These are phyloP conservation scores for Raddia guianensis DNA, from an alignment of 176 grass and related monocot genomes.

Conservation along the genomic window DNA sequence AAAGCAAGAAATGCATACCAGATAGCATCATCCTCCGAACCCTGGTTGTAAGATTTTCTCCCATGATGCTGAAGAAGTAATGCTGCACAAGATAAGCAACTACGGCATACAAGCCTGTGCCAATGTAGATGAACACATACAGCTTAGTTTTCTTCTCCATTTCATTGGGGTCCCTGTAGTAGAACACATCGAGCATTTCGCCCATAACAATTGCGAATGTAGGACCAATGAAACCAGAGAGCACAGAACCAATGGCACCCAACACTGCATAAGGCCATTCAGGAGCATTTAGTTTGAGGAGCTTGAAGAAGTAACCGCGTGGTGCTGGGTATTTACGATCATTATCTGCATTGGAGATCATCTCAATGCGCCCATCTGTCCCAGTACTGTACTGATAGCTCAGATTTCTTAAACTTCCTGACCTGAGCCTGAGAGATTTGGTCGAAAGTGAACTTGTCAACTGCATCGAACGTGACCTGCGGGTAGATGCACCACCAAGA, in stretches of 20 bases:
- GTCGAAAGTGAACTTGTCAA: slow-evolving; percentile 96
- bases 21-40: slow-evolving; percentile 97
- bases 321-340: slow-evolving; percentile 92
- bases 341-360: slow-evolving; percentile 92
- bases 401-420: slow-evolving; percentile 90
- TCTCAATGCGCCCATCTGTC: slow-evolving; percentile 96
- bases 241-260: slow-evolving; percentile 85
- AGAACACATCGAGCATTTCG: slow-evolving; percentile 96
- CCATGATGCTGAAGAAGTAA: slow-evolving; percentile 99
- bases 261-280: slow-evolving; percentile 94
- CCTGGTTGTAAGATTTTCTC: slow-evolving; percentile 98
- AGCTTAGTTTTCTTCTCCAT: slow-evolving; percentile 91
- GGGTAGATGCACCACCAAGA: slow-evolving; percentile 67
- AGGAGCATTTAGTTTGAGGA: slow-evolving; percentile 92
- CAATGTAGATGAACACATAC: slow-evolving; percentile 97
- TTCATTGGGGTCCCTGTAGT: slow-evolving; percentile 77
- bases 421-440: slow-evolving; percentile 93
- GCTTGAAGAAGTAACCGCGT: slow-evolving; percentile 93
- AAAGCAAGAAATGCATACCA: slow-evolving; percentile 49
- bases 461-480: slow-evolving; percentile 79
- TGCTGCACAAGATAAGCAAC: slow-evolving; percentile 92
- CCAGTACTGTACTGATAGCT: slow-evolving; percentile 99
- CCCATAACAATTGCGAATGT: slow-evolving; percentile 97
- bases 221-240: slow-evolving; percentile 92
- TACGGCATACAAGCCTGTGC: slow-evolving; percentile 88